Evolutionary conservation across 305 asterid genomes (phyloP).

Genomic region (Fraxinus nigra): DNA sequence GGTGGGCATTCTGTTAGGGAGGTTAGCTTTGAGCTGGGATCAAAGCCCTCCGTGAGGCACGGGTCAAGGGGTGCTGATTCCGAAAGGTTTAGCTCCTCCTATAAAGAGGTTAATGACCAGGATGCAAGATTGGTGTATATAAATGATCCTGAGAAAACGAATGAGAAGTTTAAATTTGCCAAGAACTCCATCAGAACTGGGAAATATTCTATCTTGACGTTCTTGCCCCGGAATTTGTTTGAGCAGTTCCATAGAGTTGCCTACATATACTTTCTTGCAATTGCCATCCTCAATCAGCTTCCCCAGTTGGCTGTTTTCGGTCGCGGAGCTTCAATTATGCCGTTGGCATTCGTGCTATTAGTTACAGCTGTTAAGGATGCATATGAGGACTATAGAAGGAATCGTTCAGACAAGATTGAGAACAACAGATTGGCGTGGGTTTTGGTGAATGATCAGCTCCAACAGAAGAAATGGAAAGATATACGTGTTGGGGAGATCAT

Average conservation of each 20-base stretch:
- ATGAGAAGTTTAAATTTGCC: conserved; percentile 61
- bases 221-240: conserved; percentile 88
- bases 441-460: conserved; percentile 45
- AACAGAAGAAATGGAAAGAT: conserved; percentile 80
- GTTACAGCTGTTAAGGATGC: conserved; percentile 92
- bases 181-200: conserved; percentile 72
- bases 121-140: conserved; percentile 78
- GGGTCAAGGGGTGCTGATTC: conserved; percentile 81
- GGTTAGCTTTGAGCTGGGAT: conserved; percentile 56
- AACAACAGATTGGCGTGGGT: conserved; percentile 73
- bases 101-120: conserved; percentile 77
- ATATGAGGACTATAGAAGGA: conserved; percentile 91
- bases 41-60: conserved; percentile 43
- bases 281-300: conserved; percentile 92
- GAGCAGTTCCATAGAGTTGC: conserved; percentile 98
- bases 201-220: conserved; percentile 73
- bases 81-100: conserved; percentile 64
- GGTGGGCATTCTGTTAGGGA: conserved; percentile 62
- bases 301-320: conserved; percentile 99
- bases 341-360: conserved; percentile 74
- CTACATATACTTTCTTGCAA: conserved; percentile 80
- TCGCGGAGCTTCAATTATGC: conserved; percentile 76
- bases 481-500: conserved; percentile 75
- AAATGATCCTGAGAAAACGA: conserved; percentile 68
- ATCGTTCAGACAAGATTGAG: conserved; percentile 84